Evolutionary conservation across 768 basidiomycete species (phyloP).

Genomic region (Postia placenta): DNA sequence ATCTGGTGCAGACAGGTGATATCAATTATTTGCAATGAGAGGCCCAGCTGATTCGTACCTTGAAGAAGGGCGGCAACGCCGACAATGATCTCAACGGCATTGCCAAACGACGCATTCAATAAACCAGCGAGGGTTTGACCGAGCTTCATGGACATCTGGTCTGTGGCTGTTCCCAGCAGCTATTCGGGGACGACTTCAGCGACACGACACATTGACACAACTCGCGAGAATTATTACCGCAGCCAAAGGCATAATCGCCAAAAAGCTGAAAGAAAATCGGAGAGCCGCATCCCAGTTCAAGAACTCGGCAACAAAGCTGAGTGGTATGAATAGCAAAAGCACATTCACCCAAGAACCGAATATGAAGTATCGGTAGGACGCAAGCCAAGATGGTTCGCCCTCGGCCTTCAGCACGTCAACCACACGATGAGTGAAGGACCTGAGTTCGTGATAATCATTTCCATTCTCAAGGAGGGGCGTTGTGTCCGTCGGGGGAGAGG

Average conservation of each 20-base stretch:
- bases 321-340: conserved; percentile 74
- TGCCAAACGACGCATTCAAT: conserved; percentile 79
- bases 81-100: conserved; percentile 86
- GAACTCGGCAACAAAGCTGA: conserved; percentile 60
- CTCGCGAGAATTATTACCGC: conserved; percentile 37
- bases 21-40: neutral
- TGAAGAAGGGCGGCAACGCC: conserved; percentile 80
- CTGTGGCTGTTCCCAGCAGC: conserved; percentile 78
- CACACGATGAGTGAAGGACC: conserved; percentile 29
- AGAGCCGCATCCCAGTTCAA: conserved; percentile 69
- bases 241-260: conserved; percentile 84
- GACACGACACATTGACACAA: neutral
- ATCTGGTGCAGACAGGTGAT: conserved; percentile 31
- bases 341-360: conserved; percentile 68
- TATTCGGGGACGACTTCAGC: no score
- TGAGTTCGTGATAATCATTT: conserved; percentile 19
- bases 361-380: conserved; percentile 55
- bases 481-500: conserved; percentile 33
- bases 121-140: conserved; percentile 85
- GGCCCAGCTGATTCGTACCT: conserved; percentile 35
- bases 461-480: conserved; percentile 45
- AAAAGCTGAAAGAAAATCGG: conserved; percentile 70
- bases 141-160: conserved; percentile 70
- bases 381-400: conserved; percentile 55
- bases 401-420: conserved; percentile 44